phyloP scores from a whole-genome alignment of 495 filamentous ascomycete genomes.

The Podospora anserina region DNA sequence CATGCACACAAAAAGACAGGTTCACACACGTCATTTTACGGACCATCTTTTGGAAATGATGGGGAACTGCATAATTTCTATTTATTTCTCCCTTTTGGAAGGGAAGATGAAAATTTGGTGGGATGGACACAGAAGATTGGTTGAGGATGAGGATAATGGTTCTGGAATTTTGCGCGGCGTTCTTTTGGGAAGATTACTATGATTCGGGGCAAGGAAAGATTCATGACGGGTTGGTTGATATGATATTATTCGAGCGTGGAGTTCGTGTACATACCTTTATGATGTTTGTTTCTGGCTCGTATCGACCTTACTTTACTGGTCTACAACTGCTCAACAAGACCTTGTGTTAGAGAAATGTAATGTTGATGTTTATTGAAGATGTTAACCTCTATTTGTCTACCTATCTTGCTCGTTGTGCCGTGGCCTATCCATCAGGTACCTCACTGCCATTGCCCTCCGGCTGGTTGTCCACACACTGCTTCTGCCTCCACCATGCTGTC shows the following conservation, averaged over 20 bases:
- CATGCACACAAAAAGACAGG: background rate
- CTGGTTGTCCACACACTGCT: no score
- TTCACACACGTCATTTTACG: background rate
- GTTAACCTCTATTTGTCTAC: background rate
- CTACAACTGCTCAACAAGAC: background rate
- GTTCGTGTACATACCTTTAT: background rate
- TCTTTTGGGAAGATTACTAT: background rate
- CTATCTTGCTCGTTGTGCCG: background rate
- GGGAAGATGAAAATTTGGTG: background rate
- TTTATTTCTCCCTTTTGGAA: background rate
- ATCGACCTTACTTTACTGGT: background rate
- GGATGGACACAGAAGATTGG: background rate
- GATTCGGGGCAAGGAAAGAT: background rate
- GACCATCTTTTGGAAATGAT: background rate
- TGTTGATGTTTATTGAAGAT: background rate
- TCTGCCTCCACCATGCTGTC: no score
- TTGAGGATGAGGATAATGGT: background rate
- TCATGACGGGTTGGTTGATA: background rate
- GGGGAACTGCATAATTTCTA: background rate
- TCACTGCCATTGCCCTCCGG: no score
- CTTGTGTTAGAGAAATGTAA: background rate
- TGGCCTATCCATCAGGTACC: no score
- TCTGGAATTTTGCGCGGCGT: background rate
- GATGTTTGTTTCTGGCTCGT: background rate
- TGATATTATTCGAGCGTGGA: background rate